Percentiles rank a stretch among this genome's conserved stretches.
Evolutionary conservation across 805 yeast genomes (phyloP).

Genomic region (Nematodospora valgi): DNA sequence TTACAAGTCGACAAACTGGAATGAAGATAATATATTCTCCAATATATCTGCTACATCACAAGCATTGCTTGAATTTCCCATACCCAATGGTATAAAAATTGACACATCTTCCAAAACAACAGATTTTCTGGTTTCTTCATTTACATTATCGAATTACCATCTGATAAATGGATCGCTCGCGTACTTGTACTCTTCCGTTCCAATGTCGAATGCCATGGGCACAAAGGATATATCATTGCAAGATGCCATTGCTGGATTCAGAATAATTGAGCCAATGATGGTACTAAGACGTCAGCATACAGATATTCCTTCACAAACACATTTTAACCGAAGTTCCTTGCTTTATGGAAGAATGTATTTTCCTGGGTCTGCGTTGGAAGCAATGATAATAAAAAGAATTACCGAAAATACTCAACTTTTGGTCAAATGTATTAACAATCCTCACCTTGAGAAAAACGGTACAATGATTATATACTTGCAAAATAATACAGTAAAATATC

Average conservation of each 20-base stretch:
- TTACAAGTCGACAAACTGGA: constrained; percentile 71
- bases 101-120: constrained; percentile 71
- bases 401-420: constrained; percentile 59
- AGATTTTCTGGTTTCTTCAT: constrained; percentile 65
- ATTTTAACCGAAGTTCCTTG: constrained; percentile 36
- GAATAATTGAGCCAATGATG: constrained; percentile 47
- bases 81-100: constrained; percentile 66
- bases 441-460: constrained; percentile 49
- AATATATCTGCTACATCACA: constrained; percentile 69
- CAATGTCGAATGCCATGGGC: constrained; percentile 49
- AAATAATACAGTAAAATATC: constrained; percentile 55
- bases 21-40: constrained; percentile 72
- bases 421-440: constrained; percentile 72
- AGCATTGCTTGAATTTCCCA: constrained; percentile 65
- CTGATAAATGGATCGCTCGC: constrained; percentile 78
- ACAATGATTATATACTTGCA: constrained; percentile 70
- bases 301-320: neutral
- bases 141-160: constrained; percentile 62
- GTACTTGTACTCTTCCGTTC: constrained; percentile 68
- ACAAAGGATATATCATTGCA: constrained; percentile 56
- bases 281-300: constrained; percentile 1
- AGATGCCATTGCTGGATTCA: constrained; percentile 67
- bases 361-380: constrained; percentile 84
- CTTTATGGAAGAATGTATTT: constrained; percentile 84
- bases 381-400: constrained; percentile 71